phyloP scores from a whole-genome alignment of 179 eudicot species.

The Vitellaria paradoxa region DNA sequence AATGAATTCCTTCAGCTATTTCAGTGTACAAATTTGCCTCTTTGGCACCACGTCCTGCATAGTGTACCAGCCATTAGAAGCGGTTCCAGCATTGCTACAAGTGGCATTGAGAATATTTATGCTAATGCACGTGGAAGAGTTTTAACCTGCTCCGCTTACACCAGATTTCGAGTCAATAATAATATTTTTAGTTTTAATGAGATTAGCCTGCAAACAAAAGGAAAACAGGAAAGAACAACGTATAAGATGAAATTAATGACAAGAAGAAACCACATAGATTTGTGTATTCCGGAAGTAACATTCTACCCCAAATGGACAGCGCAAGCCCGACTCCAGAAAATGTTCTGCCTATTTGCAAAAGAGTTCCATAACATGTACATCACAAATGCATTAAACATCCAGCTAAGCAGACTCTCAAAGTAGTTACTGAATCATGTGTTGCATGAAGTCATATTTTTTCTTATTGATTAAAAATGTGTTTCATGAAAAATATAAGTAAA shows the following conservation, averaged over 20 bases:
- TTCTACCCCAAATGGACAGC: neutral
- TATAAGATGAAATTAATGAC: neutral
- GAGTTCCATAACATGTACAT: constrained; percentile 4
- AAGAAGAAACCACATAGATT: neutral
- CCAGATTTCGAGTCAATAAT: constrained; percentile 94
- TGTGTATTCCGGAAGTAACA: neutral
- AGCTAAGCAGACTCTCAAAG: neutral
- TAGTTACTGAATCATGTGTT: neutral
- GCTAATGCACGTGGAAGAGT: neutral
- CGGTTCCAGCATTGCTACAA: constrained; percentile 1
- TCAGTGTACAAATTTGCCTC: constrained; percentile 95
- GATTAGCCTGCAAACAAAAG: constrained; percentile 58
- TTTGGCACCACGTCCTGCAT: constrained; percentile 88
- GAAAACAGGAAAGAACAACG: neutral
- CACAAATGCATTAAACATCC: neutral
- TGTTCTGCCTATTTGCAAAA: neutral
- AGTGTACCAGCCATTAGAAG: constrained; percentile 16
- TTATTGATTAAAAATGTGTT: too few species aligned
- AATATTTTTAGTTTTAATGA: constrained; percentile 54
- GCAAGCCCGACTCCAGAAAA: neutral
- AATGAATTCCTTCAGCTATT: constrained; percentile 90
- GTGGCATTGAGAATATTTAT: neutral
- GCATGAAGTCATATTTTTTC: neutral
- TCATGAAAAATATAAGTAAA: neutral
- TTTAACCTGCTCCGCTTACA: constrained; percentile 96